Evolutionary conservation across 2,329 filamentous ascomycete genomes (phyloP).

Genomic region (Verticillium nonalfalfae): DNA sequence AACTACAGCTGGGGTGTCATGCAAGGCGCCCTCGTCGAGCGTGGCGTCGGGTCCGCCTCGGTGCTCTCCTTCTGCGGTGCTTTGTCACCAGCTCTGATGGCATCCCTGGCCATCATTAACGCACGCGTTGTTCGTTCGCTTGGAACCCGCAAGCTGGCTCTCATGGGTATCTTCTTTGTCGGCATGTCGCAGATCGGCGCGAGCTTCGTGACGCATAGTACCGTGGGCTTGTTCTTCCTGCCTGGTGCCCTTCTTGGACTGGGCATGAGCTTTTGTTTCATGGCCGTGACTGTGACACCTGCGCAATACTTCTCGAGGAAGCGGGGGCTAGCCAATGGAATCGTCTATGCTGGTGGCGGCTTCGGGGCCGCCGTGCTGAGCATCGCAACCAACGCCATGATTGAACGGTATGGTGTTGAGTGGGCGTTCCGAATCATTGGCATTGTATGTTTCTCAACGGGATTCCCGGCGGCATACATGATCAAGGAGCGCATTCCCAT

Average conservation of each 20-base stretch:
- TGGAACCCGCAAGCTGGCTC: conserved; percentile 37
- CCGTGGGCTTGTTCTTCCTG: conserved; percentile 27
- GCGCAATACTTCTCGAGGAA: conserved; percentile 49
- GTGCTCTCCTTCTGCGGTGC: conserved; percentile 55
- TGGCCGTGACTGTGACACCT: conserved; percentile 36
- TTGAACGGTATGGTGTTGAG: conserved; percentile 34
- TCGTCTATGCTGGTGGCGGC: conserved; percentile 47
- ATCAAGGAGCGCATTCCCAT: conserved; percentile 40
- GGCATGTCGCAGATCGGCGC: conserved; percentile 40
- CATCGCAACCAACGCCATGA: conserved; percentile 40
- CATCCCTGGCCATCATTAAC: conserved; percentile 44
- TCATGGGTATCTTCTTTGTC: conserved; percentile 44
- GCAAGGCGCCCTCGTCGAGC: conserved; percentile 47
- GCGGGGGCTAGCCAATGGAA: conserved; percentile 48
- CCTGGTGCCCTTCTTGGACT: conserved; percentile 23
- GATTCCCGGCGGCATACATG: conserved; percentile 48
- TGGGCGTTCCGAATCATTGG: conserved; percentile 50
- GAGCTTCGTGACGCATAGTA: conserved; percentile 25
- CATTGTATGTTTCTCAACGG: conserved; percentile 39
- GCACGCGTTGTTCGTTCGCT: conserved; percentile 42
- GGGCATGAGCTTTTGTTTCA: conserved; percentile 13
- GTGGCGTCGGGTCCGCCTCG: conserved; percentile 38
- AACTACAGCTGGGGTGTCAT: conserved; percentile 48
- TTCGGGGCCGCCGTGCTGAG: conserved; percentile 48
- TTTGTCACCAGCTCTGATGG: conserved; percentile 41